Conservation (phyloP, 75 land plant genomes). For the Pinus albicaulis region DNA sequence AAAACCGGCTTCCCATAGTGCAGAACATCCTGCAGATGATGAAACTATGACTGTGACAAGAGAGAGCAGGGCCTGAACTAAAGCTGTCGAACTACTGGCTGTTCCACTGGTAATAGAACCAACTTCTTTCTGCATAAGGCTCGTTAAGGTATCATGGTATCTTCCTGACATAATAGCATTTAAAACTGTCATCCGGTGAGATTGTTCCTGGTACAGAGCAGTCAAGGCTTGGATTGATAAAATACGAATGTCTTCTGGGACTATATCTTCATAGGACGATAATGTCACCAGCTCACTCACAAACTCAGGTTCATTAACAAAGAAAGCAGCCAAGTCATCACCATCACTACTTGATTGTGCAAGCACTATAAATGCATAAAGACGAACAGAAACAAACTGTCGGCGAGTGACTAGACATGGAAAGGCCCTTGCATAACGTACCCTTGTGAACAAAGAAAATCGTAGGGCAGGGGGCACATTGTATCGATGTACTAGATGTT, state of each 20-base stretch:
- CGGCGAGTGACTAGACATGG: constrained; percentile 19
- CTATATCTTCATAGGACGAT: constrained; percentile 34
- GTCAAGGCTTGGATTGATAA: constrained; percentile 37
- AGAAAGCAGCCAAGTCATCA: constrained; percentile 43
- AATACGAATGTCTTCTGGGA: constrained; percentile 47
- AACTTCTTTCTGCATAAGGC: constrained; percentile 39
- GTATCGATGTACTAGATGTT: constrained; percentile 26
- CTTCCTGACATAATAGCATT: constrained; percentile 40
- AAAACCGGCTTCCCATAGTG: constrained; percentile 15
- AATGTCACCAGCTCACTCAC: constrained; percentile 40
- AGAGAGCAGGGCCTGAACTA: constrained; percentile 42
- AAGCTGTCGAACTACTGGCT: constrained; percentile 19
- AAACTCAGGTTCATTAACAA: constrained; percentile 49
- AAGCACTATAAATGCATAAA: constrained; percentile 35
- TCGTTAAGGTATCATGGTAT: constrained; percentile 37
- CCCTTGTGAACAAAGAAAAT: constrained; percentile 35
- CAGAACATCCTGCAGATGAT: constrained; percentile 22
- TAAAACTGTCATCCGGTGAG: constrained; percentile 36
- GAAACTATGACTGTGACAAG: constrained; percentile 43
- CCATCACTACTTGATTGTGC: constrained; percentile 43
- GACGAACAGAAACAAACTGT: constrained; percentile 36
- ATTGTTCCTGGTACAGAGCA: constrained; percentile 35
- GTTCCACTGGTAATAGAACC: constrained; percentile 27
- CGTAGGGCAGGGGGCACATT: constrained; percentile 34
- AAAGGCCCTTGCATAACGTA: constrained; percentile 41